Conservation (phyloP, 495 filamentous ascomycete genomes). For the Neurospora sp. region DNA sequence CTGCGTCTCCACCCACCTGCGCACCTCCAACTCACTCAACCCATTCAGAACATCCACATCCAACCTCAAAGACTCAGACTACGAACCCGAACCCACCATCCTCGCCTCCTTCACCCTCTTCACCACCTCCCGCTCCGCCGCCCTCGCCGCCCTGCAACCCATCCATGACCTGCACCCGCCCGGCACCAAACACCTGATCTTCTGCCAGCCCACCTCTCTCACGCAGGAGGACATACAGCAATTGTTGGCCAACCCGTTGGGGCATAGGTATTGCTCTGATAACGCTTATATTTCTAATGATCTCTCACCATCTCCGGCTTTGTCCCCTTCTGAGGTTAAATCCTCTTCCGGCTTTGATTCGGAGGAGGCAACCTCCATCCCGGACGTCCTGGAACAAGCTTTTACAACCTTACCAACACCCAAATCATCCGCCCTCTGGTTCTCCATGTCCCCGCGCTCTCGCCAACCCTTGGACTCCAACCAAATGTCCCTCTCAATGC, state of each 20-base stretch:
- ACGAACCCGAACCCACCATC: slow-evolving; percentile 18
- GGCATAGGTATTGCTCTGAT: slow-evolving; percentile 38
- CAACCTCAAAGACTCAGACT: background rate
- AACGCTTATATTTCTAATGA: slow-evolving; percentile 40
- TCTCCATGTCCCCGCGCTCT: slow-evolving; percentile 37
- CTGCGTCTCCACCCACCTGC: slow-evolving; percentile 23
- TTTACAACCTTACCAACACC: slow-evolving; percentile 33
- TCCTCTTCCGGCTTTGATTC: background rate
- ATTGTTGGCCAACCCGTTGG: slow-evolving; percentile 27
- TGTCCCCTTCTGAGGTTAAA: background rate
- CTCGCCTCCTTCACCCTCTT: slow-evolving; percentile 35
- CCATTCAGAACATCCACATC: background rate
- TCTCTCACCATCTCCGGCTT: background rate
- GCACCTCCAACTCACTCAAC: background rate
- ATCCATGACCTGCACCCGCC: slow-evolving; percentile 30
- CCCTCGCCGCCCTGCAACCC: slow-evolving; percentile 20
- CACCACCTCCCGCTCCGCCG: slow-evolving; percentile 23
- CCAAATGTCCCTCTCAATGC: slow-evolving; percentile 41
- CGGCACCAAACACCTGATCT: slow-evolving; percentile 20
- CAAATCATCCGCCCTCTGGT: slow-evolving; percentile 37
- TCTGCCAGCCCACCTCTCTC: slow-evolving; percentile 30
- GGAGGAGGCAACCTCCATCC: slow-evolving; percentile 7
- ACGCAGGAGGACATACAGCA: slow-evolving; percentile 32
- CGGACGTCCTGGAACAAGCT: slow-evolving; percentile 29
- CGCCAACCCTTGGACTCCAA: no score